Percentiles rank a stretch among this genome's conserved stretches.
These are phyloP conservation scores for Amoebophrya sp. DNA, from an alignment of 169 alveolate genomes.

Conservation along the genomic window DNA sequence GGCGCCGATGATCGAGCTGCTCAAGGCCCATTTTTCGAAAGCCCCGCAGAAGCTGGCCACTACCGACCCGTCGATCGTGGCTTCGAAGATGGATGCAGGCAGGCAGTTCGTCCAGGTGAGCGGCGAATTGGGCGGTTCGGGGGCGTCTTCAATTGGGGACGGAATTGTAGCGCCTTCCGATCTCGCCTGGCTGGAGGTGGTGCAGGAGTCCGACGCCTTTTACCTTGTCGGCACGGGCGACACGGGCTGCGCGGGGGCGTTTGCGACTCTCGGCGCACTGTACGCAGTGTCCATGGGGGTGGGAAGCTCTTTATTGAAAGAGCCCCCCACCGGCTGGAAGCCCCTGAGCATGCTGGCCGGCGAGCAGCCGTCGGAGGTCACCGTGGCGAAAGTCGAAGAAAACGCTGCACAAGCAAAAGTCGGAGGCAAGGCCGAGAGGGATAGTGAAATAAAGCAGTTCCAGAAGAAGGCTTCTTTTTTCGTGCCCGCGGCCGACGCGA, in stretches of 20 bases:
- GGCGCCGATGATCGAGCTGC: not conserved
- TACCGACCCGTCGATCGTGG: no score
- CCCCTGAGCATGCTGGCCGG: not conserved
- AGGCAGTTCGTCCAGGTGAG: no score
- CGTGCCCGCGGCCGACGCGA: not conserved
- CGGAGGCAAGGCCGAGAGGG: no score
- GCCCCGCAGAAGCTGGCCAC: no score
- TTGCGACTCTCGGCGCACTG: not conserved
- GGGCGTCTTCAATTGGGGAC: no score
- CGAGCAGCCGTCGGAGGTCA: no score
- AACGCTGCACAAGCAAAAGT: no score
- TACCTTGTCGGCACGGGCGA: not conserved
- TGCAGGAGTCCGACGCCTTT: not conserved
- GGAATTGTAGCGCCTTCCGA: no score
- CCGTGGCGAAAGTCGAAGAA: no score
- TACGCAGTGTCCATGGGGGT: not conserved
- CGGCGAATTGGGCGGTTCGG: no score
- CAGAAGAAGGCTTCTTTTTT: not conserved
- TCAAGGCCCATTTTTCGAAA: not conserved
- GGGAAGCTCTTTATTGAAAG: not conserved
- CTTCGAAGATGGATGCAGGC: no score
- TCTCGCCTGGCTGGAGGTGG: not conserved
- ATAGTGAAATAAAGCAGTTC: not conserved
- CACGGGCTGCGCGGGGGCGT: not conserved
- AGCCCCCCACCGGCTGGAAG: not conserved